Conservation (phyloP, 345 rosid genomes). For the Conringia planisiliqua region DNA sequence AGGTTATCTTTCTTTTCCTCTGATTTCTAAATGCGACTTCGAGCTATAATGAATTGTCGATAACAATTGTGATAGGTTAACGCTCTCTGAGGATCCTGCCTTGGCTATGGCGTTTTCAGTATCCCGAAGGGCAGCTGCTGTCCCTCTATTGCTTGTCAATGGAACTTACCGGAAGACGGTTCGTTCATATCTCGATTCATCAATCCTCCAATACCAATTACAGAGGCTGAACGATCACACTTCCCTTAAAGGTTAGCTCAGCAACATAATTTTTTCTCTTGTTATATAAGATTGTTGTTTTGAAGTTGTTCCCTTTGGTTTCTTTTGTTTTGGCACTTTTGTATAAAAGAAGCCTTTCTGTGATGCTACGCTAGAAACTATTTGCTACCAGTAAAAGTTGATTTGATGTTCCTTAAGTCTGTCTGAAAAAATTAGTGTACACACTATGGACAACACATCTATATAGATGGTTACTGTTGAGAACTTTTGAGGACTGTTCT, state of each 20-base stretch:
- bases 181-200: constrained; percentile 91
- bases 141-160: constrained; percentile 89
- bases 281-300: not conserved
- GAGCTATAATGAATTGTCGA: constrained; percentile 20
- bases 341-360: not conserved
- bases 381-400: constrained; percentile 2
- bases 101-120: constrained; percentile 99
- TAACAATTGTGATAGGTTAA: constrained; percentile 47
- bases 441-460: constrained; percentile 4
- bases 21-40: constrained; percentile 3
- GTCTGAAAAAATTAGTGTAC: not conserved
- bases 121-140: constrained; percentile 94
- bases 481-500: constrained; percentile 13
- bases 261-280: constrained; percentile 2
- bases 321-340: constrained; percentile 1
- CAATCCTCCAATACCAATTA: constrained; percentile 86
- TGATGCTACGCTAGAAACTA: constrained; percentile 16
- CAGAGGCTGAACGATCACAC: constrained; percentile 72
- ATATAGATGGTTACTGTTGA: not conserved
- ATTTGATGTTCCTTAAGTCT: constrained; percentile 6
- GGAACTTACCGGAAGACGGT: constrained; percentile 94
- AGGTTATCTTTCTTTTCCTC: not conserved
- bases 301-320: not conserved
- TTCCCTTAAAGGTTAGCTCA: constrained; percentile 75
- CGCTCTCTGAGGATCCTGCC: constrained; percentile 97